Percentiles rank a stretch among this genome's conserved stretches.
These are phyloP conservation scores for Ceratocystiopsis minuta DNA, from an alignment of 2,329 filamentous ascomycete species.

Conservation along the genomic window DNA sequence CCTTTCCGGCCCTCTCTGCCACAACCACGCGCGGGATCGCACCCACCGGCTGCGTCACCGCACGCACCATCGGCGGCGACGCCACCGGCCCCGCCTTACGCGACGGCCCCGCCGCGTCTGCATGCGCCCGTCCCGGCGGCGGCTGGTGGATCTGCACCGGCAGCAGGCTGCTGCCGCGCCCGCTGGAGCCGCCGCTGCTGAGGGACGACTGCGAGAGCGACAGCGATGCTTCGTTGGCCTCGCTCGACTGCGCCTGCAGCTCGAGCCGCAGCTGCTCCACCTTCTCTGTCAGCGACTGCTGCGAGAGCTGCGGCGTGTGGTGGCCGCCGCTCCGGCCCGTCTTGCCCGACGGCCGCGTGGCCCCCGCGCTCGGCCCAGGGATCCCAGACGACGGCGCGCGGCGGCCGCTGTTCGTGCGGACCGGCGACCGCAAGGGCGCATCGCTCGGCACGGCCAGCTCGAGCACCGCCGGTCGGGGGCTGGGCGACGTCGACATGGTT, in stretches of 20 bases:
- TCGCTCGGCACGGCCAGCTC: too few species aligned
- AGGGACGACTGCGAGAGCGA: neutral
- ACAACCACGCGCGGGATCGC: slow-evolving; percentile 23
- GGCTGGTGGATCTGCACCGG: too few species aligned
- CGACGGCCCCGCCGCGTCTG: slow-evolving; percentile 11
- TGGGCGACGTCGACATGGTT: slow-evolving; percentile 8
- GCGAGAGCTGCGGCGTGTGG: neutral
- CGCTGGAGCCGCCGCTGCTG: neutral
- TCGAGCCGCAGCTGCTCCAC: slow-evolving; percentile 34
- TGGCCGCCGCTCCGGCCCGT: neutral
- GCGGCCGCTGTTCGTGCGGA: neutral
- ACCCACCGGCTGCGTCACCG: slow-evolving; percentile 32
- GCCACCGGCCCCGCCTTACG: slow-evolving; percentile 27
- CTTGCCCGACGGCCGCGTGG: slow-evolving; percentile 1
- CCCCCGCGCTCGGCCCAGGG: neutral
- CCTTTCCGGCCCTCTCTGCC: too few species aligned
- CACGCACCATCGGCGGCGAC: slow-evolving; percentile 35
- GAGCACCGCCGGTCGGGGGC: too few species aligned
- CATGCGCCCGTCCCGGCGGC: too few species aligned
- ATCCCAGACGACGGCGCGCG: neutral
- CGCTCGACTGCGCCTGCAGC: slow-evolving; percentile 20
- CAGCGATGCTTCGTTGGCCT: slow-evolving; percentile 12
- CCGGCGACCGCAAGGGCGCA: too few species aligned
- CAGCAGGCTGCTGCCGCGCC: slow-evolving; percentile 7
- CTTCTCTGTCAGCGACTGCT: slow-evolving; percentile 22